phyloP scores from a whole-genome alignment of 2,329 filamentous ascomycete species.

The Colletotrichum brevisporum region DNA sequence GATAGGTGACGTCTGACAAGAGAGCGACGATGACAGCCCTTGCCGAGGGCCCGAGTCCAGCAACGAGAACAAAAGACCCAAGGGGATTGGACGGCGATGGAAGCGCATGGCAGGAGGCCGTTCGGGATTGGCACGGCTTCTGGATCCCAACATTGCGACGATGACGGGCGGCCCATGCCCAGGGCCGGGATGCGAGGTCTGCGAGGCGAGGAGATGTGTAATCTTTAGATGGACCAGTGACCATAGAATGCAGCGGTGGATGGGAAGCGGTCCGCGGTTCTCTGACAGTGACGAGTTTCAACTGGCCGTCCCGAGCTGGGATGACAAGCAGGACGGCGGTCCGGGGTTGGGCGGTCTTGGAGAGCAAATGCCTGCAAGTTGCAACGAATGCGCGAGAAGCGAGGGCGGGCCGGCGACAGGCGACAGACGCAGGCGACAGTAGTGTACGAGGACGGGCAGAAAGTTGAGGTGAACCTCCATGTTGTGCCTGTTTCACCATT shows the following conservation, averaged over 20 bases:
- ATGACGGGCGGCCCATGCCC: slow-evolving; percentile 12
- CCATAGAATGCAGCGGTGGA: background rate
- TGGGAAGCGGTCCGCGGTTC: slow-evolving; percentile 9
- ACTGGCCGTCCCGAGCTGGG: slow-evolving; percentile 34
- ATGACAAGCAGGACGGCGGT: slow-evolving; percentile 29
- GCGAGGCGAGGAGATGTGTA: background rate
- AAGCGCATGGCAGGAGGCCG: slow-evolving; percentile 10
- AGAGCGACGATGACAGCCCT: slow-evolving; percentile 8
- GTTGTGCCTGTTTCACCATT: slow-evolving; percentile 36
- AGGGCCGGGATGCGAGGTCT: background rate
- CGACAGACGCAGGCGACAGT: slow-evolving; percentile 13
- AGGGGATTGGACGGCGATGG: slow-evolving; percentile 18
- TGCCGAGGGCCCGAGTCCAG: slow-evolving; percentile 24
- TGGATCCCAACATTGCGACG: slow-evolving; percentile 23
- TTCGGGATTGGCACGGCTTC: slow-evolving; percentile 36
- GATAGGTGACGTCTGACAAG: slow-evolving; percentile 32
- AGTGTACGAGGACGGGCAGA: slow-evolving; percentile 22
- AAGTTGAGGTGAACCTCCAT: slow-evolving; percentile 34
- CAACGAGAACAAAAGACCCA: background rate
- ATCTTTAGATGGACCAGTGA: too few relatives aligned
- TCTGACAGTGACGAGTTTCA: slow-evolving; percentile 36
- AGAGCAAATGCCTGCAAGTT: slow-evolving; percentile 23
- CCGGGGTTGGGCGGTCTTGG: slow-evolving; percentile 2
- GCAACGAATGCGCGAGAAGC: background rate
- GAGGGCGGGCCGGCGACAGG: slow-evolving; percentile 6